Evolutionary conservation across 306 rosid species (phyloP).

Genomic region (Adenanthera pavonina): DNA sequence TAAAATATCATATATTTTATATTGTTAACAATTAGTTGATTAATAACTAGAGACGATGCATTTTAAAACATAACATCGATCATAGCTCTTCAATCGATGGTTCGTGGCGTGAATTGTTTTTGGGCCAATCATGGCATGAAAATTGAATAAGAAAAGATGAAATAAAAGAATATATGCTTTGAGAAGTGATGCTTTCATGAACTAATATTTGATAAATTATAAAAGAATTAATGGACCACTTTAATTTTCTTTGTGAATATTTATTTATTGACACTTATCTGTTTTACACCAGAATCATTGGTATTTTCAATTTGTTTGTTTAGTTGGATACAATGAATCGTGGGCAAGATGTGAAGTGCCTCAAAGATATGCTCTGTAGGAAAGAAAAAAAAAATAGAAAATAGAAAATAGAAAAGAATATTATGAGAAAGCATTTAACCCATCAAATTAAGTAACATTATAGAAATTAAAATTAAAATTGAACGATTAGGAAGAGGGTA

Average conservation of each 20-base stretch:
- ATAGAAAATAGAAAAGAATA: background rate
- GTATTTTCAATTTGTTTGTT: conserved; percentile 24
- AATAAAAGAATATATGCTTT: background rate
- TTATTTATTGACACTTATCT: background rate
- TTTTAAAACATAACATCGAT: background rate
- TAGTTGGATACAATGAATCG: conserved; percentile 5
- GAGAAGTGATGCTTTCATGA: background rate
- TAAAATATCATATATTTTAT: too few relatives aligned
- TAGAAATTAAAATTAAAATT: background rate
- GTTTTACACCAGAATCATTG: background rate
- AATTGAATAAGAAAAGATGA: background rate
- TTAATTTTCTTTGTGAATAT: background rate
- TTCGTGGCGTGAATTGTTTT: background rate
- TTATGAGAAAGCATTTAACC: conserved; percentile 20
- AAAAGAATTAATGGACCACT: background rate
- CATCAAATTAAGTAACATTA: background rate
- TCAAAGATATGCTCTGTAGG: conserved; percentile 18
- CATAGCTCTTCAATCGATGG: background rate
- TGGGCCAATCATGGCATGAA: background rate
- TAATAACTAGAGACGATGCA: too few relatives aligned
- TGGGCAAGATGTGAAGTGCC: conserved; percentile 37
- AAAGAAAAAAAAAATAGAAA: background rate
- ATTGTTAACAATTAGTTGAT: too few relatives aligned
- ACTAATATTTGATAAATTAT: background rate
- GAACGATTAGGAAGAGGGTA: conserved; percentile 27